A percentile compares a stretch with the other conserved stretches of the same genome.
Conservation (phyloP, 2,329 filamentous ascomycete species). For the Aspergillus pseudoviridinutans region DNA sequence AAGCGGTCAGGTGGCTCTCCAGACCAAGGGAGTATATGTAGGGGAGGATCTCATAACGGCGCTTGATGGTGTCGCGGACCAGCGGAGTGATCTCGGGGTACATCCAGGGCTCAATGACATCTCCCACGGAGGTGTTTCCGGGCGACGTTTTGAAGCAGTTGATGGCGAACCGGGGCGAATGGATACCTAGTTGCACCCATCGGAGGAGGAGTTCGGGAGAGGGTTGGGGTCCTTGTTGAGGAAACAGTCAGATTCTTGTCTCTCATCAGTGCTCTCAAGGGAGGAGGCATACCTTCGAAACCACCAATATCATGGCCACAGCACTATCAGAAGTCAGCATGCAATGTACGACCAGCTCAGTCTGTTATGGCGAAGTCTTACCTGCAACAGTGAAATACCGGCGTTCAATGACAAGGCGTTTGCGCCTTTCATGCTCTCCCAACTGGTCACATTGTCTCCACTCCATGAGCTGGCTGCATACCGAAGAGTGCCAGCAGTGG, state of each 20-base stretch:
- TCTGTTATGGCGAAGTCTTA: conserved; percentile 18
- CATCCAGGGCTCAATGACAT: conserved; percentile 77
- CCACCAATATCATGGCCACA: conserved; percentile 73
- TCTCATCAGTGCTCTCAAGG: neutral
- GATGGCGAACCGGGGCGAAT: conserved; percentile 69
- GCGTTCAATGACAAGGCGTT: conserved; percentile 67
- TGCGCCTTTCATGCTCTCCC: conserved; percentile 68
- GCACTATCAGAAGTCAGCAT: conserved; percentile 38
- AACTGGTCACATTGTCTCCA: conserved; percentile 70
- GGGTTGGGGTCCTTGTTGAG: conserved; percentile 53
- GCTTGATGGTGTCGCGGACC: conserved; percentile 62
- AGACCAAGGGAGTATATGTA: conserved; percentile 66
- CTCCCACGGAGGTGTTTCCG: conserved; percentile 62
- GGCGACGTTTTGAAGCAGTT: conserved; percentile 73
- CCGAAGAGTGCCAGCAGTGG: conserved; percentile 65
- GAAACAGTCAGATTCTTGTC: neutral
- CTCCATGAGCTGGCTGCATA: conserved; percentile 72
- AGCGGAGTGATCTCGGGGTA: conserved; percentile 63
- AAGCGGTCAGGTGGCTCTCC: conserved; percentile 57
- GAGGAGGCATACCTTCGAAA: conserved; percentile 55
- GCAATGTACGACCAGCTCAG: neutral
- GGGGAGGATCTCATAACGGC: conserved; percentile 67
- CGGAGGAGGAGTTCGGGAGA: conserved; percentile 66
- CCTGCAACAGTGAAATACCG: conserved; percentile 63
- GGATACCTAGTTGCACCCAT: conserved; percentile 68